Conservation (phyloP, 176 grass and related monocot genomes). For the Aechmea fasciata region DNA sequence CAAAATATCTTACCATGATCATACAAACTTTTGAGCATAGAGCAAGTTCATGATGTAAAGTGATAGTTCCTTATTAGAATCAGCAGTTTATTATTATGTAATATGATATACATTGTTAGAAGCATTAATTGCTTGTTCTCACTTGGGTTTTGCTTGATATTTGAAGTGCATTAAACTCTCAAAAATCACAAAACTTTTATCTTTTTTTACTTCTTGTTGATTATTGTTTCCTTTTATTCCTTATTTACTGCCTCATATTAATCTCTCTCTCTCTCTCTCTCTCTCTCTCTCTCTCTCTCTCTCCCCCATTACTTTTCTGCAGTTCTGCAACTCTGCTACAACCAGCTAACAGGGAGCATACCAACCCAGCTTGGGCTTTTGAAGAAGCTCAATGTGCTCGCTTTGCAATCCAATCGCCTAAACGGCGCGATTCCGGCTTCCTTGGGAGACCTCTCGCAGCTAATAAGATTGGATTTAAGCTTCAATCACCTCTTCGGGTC, state of each 20-base stretch:
- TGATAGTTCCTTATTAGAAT: no score
- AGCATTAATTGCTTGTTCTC: no score
- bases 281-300: not conserved
- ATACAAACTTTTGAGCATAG: no score
- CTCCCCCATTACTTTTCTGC: conserved; percentile 9
- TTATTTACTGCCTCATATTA: conserved; percentile 4
- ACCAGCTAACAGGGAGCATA: conserved; percentile 77
- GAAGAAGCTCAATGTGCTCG: conserved; percentile 59
- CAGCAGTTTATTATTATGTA: no score
- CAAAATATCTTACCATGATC: no score
- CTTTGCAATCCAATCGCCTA: conserved; percentile 74
- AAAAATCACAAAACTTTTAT: conserved; percentile 2
- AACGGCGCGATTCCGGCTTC: conserved; percentile 82
- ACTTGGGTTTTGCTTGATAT: no score
- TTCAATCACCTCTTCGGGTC: conserved; percentile 78
- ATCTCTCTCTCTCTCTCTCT: not conserved
- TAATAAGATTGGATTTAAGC: conserved; percentile 65
- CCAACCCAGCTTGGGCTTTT: conserved; percentile 75
- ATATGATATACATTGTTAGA: no score
- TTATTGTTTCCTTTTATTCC: no score
- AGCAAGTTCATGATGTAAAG: no score
- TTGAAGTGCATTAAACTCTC: no score
- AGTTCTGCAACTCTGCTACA: conserved; percentile 95
- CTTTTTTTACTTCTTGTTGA: no score
- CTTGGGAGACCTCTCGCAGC: conserved; percentile 60